Base-by-base conservation (phyloP, 2,329 filamentous ascomycete species). In the Dryadomyces sulphureus region DNA sequence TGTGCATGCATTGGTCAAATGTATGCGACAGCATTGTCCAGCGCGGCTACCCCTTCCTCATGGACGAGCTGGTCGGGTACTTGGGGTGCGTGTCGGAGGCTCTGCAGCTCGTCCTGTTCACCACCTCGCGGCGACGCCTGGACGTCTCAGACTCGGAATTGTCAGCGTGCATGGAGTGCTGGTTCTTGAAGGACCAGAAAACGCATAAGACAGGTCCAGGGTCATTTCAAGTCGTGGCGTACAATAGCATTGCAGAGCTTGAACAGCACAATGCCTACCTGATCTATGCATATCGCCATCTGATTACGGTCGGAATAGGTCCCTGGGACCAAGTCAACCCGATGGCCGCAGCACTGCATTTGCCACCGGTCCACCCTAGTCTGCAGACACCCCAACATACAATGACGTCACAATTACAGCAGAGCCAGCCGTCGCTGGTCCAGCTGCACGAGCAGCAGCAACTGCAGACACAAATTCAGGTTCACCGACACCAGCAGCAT, bases 1-100 rank as follows among this genome's bases (percentile, higher is more conserved):
- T 81, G 14, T 59, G 63, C 2, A 50, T 55, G 19, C 53, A 59
- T 16, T 75, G 70, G 68, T 22, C 49, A 1, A 6, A 38, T 4
- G 60, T 69, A 40, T 59, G 59, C 34, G 2, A 20, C 16, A 0
- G 16, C 4, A 8, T 41, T 50, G 0, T 14, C 44, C 11, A 27
- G 0, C 55, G 60, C 20, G 35, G 43, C 9, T 62, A 59, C 43
- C 61, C 60, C 1, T 53, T 56, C n/a, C 45, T 62, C 11, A 52
- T 62, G 38, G 59, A 62, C 32, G 63, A 64, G 50, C 53, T 65
- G 14, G 45, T 60, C 2, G 48, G 48, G 19, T 45, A 49, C 14
- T 50, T 65, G 2, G 50, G 52, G 14, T 63, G 61, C 41, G 41
- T 50, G 20, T 62, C 61, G 2, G 47, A 50, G 0, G 48, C 49